Evolutionary conservation across 306 rosid genomes (phyloP).

Genomic region (Ochetophila trinervis): DNA sequence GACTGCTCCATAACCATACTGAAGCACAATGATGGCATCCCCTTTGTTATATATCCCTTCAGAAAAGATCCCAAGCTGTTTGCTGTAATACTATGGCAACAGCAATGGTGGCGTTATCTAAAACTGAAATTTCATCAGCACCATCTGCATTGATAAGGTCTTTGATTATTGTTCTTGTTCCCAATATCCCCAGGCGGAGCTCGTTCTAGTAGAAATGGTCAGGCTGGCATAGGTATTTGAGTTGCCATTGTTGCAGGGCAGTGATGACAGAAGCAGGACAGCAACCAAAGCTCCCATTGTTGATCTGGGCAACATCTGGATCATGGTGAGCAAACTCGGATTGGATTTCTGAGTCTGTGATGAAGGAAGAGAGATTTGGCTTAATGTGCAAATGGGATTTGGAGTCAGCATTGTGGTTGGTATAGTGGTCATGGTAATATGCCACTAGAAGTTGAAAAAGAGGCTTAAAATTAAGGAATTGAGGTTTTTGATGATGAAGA

Average conservation of each 20-base stretch:
- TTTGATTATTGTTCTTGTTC: constrained; percentile 42
- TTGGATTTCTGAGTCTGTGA: constrained; percentile 40
- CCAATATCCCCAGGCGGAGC: constrained; percentile 35
- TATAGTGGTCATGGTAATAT: neutral
- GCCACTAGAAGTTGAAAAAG: neutral
- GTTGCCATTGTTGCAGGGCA: constrained; percentile 45
- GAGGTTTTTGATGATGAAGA: constrained; percentile 1
- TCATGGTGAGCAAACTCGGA: constrained; percentile 58
- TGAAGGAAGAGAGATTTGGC: constrained; percentile 29
- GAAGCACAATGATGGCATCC: constrained; percentile 70
- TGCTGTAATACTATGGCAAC: constrained; percentile 65
- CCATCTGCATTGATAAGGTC: constrained; percentile 45
- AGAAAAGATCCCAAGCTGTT: constrained; percentile 56
- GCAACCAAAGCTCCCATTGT: constrained; percentile 69
- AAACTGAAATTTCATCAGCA: constrained; percentile 50
- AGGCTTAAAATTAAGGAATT: constrained; percentile 5
- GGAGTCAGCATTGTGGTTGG: constrained; percentile 26
- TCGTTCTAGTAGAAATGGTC: constrained; percentile 54
- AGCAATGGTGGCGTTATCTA: constrained; percentile 74
- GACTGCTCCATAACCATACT: constrained; percentile 67
- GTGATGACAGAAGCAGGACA: constrained; percentile 51
- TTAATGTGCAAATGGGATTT: constrained; percentile 27
- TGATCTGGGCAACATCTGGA: constrained; percentile 51
- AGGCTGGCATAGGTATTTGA: constrained; percentile 46
- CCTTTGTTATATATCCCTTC: constrained; percentile 63